These are phyloP conservation scores for Multifurca ochricompacta DNA, from an alignment of 768 basidiomycete genomes.

Conservation along the genomic window DNA sequence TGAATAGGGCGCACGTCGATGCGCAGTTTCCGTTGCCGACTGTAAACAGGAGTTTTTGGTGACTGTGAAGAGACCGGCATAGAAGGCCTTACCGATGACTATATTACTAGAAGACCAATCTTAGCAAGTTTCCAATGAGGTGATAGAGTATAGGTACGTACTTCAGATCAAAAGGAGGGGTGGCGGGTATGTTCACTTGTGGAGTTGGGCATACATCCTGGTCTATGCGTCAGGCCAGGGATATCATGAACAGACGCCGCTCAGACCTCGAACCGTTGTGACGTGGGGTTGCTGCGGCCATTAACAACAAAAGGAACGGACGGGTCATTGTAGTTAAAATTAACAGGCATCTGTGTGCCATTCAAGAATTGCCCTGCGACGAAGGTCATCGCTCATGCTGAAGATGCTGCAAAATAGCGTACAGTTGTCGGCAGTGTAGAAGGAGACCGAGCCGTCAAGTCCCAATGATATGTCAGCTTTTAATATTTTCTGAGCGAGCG, in stretches of 20 bases:
- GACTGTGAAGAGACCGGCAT: not conserved
- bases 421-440: slow-evolving; percentile 51
- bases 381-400: not conserved
- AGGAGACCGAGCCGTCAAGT: slow-evolving; percentile 29
- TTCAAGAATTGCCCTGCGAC: slow-evolving; percentile 28
- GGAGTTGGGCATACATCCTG: slow-evolving; percentile 31
- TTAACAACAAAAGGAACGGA: slow-evolving; percentile 25
- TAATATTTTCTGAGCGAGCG: slow-evolving; percentile 53
- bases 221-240: not conserved
- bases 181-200: not conserved
- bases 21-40: slow-evolving; percentile 32
- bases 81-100: slow-evolving; percentile 1
- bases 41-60: not conserved
- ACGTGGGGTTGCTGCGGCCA: slow-evolving; percentile 25
- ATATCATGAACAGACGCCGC: not conserved
- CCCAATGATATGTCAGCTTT: slow-evolving; percentile 42
- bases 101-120: slow-evolving; percentile 3
- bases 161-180: slow-evolving; percentile 16
- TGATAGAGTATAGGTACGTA: not conserved
- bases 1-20: slow-evolving; percentile 51
- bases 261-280: slow-evolving; percentile 30
- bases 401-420: slow-evolving; percentile 14
- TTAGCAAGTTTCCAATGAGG: not conserved
- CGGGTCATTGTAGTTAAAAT: slow-evolving; percentile 29
- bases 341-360: slow-evolving; percentile 23